These are phyloP conservation scores for Luvunga scandens DNA, from an alignment of 345 rosid genomes.

Conservation along the genomic window DNA sequence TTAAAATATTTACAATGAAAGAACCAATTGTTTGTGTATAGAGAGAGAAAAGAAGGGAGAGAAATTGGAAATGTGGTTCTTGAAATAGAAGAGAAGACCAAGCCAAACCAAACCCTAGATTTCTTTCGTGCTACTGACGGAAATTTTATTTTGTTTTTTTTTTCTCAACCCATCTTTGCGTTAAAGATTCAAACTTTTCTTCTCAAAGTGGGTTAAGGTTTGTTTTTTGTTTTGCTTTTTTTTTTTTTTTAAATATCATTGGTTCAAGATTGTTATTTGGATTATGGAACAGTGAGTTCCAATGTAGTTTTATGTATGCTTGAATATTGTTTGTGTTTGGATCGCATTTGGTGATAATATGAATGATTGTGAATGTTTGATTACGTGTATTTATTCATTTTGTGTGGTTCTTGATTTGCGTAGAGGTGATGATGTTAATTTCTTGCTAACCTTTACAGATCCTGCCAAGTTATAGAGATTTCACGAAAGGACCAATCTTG, in stretches of 20 bases:
- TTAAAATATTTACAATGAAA: neutral
- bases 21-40: conserved; percentile 3
- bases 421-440: conserved; percentile 17
- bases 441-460: conserved; percentile 40
- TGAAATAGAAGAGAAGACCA: conserved; percentile 24
- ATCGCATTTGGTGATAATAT: conserved; percentile 21
- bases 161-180: conserved; percentile 26
- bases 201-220: conserved; percentile 27
- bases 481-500: conserved; percentile 11
- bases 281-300: neutral
- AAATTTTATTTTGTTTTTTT: neutral
- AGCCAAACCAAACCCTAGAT: conserved; percentile 44
- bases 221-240: neutral
- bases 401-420: conserved; percentile 11
- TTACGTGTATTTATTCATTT: conserved; percentile 14
- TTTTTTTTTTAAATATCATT: neutral
- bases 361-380: neutral
- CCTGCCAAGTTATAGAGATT: conserved; percentile 23
- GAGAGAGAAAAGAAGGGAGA: neutral
- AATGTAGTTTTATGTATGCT: neutral
- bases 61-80: conserved; percentile 22
- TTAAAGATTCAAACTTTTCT: conserved; percentile 11
- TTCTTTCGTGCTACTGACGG: conserved; percentile 23
- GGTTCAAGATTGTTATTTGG: conserved; percentile 6
- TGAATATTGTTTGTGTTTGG: conserved; percentile 6